These are phyloP conservation scores for Phialocephala subalpina DNA, from an alignment of 2,329 filamentous ascomycete genomes.

Conservation along the genomic window DNA sequence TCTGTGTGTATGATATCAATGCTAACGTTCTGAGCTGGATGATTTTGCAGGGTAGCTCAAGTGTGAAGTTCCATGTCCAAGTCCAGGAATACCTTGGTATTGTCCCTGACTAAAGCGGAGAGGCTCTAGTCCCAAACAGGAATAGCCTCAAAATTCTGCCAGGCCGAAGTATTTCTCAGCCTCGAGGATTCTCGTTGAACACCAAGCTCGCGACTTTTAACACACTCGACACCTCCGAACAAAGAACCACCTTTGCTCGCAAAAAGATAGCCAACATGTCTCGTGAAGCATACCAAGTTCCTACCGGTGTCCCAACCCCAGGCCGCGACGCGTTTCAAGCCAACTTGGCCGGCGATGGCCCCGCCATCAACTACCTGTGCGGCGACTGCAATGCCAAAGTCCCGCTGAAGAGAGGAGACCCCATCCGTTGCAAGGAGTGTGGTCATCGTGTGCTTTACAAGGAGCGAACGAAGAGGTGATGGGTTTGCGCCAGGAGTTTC, in stretches of 20 bases:
- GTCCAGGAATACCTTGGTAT: too few species aligned
- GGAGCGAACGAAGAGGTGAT: slow-evolving; percentile 93
- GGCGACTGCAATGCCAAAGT: slow-evolving; percentile 86
- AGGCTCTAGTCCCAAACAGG: background rate
- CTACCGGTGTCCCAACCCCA: slow-evolving; percentile 54
- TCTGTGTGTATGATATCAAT: background rate
- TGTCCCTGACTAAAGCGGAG: background rate
- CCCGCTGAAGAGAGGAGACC: slow-evolving; percentile 77
- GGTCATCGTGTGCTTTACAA: slow-evolving; percentile 97
- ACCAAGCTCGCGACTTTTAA: background rate
- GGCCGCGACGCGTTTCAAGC: slow-evolving; percentile 48
- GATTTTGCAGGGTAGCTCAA: too few species aligned
- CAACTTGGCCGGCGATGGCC: slow-evolving; percentile 50
- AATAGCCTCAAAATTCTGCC: background rate
- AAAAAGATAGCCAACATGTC: slow-evolving; percentile 55
- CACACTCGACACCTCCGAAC: background rate
- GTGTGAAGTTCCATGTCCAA: too few species aligned
- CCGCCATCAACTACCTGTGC: slow-evolving; percentile 75
- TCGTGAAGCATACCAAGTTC: slow-evolving; percentile 81
- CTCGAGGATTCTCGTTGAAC: background rate
- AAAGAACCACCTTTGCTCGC: background rate
- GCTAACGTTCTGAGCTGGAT: too few species aligned
- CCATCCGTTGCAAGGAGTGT: slow-evolving; percentile 89
- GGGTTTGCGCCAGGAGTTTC: background rate
- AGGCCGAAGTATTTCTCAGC: slow-evolving; percentile 8